Conservation (phyloP, 208 protist species). For the Endotrypanum monterogeii region DNA sequence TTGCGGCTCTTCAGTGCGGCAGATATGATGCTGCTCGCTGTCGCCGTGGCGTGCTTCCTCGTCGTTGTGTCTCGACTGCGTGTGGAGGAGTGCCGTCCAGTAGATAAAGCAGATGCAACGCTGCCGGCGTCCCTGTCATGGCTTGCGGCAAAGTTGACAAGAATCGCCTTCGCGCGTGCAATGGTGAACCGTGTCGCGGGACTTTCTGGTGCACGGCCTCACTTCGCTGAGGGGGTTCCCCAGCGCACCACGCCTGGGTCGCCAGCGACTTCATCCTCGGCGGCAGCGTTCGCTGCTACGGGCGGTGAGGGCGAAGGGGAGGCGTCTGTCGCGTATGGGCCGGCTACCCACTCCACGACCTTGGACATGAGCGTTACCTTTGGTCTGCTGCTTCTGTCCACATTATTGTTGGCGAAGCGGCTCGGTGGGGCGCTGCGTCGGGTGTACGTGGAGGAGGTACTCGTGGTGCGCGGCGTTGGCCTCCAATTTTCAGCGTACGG, state of each 20-base stretch:
- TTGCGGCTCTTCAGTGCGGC: slow-evolving; percentile 47
- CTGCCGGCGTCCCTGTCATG: slow-evolving; percentile 8
- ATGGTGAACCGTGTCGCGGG: not conserved
- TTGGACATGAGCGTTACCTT: slow-evolving; percentile 22
- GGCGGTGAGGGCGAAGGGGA: not conserved
- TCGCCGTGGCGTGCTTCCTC: slow-evolving; percentile 31
- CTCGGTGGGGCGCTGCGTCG: slow-evolving; percentile 34
- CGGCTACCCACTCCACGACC: slow-evolving; percentile 3
- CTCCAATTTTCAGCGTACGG: slow-evolving; percentile 76
- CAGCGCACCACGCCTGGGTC: not conserved
- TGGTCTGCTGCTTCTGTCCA: slow-evolving; percentile 29
- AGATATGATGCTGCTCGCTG: slow-evolving; percentile 47
- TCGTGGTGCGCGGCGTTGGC: slow-evolving; percentile 76
- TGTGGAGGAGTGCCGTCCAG: not conserved
- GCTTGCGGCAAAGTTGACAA: slow-evolving; percentile 4
- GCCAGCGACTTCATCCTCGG: not conserved
- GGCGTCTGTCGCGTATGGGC: slow-evolving; percentile 5
- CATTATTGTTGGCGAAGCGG: slow-evolving; percentile 36
- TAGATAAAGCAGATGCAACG: not conserved
- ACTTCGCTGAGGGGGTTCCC: not conserved
- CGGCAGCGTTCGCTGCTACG: not conserved
- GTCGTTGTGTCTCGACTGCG: slow-evolving; percentile 22
- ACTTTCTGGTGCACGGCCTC: not conserved
- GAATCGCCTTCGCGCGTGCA: slow-evolving; percentile 3
- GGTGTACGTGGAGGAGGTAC: slow-evolving; percentile 77